Base-by-base conservation (phyloP, 768 basidiomycete genomes). In the Termitomyces bulborhizus region DNA sequence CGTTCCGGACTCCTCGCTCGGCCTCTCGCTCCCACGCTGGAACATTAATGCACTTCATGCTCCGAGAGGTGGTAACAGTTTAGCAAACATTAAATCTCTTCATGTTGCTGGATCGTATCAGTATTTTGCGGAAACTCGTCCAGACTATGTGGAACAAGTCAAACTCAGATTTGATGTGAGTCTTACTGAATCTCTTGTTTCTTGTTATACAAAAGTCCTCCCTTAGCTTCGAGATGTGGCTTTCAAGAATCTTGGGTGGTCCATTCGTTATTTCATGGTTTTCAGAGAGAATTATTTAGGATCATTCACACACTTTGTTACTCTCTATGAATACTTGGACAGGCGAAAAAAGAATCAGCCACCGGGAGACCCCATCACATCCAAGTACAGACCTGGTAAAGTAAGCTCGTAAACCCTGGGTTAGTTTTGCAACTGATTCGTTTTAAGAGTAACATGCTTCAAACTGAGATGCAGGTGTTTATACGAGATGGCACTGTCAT, bases 221-320 rank as follows among this genome's bases (percentile, higher is more conserved):
- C 24, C 29, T 41, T 39, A 90, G 89, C 63, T 72, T 0, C 63
- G 70, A 6, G 76, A 83, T 34, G 65, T 84, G 34, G 71, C 80
- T 8, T 87, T 86, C 71, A 89, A 87, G 66, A 74, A 77, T 1
- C 71, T 93, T 51, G 95, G 93, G 24, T 97, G 95, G 95, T 84
- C 85, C 2, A 80, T 95, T 57, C 84, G 94, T 37, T 86, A 93
- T 64, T 78, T 96, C 60, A 89, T 98, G 84, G 83, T 87, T 40
- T 65, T 97, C 55, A 84, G 88, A 45, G 93, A 96, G 64, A 98
- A 98, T 69, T 98, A 98, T 69, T 84, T 98, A 48, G 96, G 96
- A 11, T 79, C 83, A 4, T 98, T 97, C 69, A 97, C 93, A 1
- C 90, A 96, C 61, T 98, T 95, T 63, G 85, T 86, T 3, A 97